Evolutionary conservation across 139 green algal species (phyloP).

Genomic region (Ettlia oleoabundans): DNA sequence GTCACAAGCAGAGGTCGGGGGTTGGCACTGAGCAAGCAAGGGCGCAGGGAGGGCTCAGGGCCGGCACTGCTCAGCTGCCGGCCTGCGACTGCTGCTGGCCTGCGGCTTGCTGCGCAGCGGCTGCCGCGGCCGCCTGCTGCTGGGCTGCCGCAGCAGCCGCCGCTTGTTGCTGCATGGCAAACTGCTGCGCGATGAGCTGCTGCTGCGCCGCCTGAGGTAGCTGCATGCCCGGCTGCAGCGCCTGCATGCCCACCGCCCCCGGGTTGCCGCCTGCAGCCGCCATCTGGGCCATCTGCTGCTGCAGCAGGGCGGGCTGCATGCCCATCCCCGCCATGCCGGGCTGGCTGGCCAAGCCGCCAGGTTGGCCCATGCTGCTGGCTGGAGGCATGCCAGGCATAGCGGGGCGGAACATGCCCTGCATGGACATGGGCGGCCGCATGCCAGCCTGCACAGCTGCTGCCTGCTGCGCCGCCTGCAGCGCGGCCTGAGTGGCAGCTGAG

Average conservation of each 20-base stretch:
- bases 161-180: constrained; percentile 31
- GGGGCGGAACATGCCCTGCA: constrained; percentile 17
- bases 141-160: constrained; percentile 13
- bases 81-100: constrained; percentile 4
- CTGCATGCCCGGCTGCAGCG: constrained; percentile 26
- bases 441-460: constrained; percentile 22
- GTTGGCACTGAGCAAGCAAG: no score
- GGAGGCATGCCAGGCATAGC: background rate
- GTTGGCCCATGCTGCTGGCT: background rate
- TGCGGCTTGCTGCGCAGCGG: background rate
- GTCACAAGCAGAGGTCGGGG: no score
- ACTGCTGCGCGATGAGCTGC: constrained; percentile 38
- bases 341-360: constrained; percentile 13
- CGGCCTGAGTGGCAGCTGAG: constrained; percentile 20
- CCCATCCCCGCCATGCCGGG: background rate
- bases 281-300: constrained; percentile 24
- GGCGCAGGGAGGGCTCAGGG: no score
- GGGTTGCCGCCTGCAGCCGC: background rate
- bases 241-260: constrained; percentile 35
- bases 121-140: constrained; percentile 27
- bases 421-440: background rate
- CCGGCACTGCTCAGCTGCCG: background rate
- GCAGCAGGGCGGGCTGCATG: constrained; percentile 21
- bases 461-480: constrained; percentile 40
- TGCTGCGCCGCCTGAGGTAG: constrained; percentile 22